Base-by-base conservation (phyloP, 2,329 filamentous ascomycete genomes). In the Nannizzia gypsea region DNA sequence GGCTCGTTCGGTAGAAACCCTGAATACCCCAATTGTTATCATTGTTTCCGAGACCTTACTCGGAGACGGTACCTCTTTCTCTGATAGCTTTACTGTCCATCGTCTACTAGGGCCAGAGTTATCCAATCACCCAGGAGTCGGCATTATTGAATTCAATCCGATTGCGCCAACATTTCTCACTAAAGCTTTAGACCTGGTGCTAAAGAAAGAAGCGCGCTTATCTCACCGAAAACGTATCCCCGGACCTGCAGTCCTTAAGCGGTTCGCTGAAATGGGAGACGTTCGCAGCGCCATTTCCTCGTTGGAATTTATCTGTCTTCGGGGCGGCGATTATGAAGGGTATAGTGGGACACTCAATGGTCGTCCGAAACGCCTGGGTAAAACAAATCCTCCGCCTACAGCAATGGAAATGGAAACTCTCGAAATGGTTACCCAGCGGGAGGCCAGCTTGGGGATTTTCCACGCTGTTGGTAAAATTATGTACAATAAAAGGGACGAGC, bases 391-490 rank as follows among this genome's bases (percentile, higher is more conserved):
- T 34, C 62, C 64, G 9, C 73, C 95, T 61, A 96, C 90, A 0
- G 81, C 82, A 62, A 85, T 87, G 68, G 93, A 97, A 71, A 78
- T 83, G 61, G 87, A 95, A 63, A 91, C 85, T 3, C 73, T 97
- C 8, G 84, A 90, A 68, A 77, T 93, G 61, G 83, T 97, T 22
- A 90, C 88, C 0, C 89, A 91, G 68, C 83, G 93, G 60, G 93
- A 97, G 74, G 86, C 88, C 15, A 96, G 87, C 63, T 78, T 99
- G 2, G 93, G 92, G 1, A 90, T 99, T 57, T 99, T 99, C 69
- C 93, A 99, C 71, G 90, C 93, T 0, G 88, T 97, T 11, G 93
- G 92, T 2, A 96, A 93, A 70, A 89, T 99, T 1, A 86, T 97
- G 0, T 95, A 97, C 76, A 99, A 99, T 76, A 99, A 96, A 71